Percentiles rank a stretch among this genome's conserved stretches.
phyloP scores from a whole-genome alignment of 768 basidiomycete genomes.

The Cyathus striatus region DNA sequence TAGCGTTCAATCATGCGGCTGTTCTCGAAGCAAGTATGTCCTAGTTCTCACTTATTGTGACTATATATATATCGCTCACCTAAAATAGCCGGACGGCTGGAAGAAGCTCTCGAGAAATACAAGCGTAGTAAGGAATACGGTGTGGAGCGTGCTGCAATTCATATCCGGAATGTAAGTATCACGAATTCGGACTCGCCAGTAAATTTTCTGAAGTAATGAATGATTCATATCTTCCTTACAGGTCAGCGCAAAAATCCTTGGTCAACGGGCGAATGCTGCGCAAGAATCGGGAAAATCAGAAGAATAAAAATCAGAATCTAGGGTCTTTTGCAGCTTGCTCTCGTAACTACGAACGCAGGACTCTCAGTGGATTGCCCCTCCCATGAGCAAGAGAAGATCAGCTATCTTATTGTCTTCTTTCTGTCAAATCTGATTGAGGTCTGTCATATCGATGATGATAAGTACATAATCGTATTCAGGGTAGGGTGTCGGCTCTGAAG shows the following conservation, averaged over 20 bases:
- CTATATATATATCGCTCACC: slow-evolving; percentile 17
- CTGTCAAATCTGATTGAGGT: neutral
- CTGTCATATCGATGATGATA: slow-evolving; percentile 4
- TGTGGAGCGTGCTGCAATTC: slow-evolving; percentile 76
- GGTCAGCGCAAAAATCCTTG: slow-evolving; percentile 80
- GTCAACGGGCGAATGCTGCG: slow-evolving; percentile 46
- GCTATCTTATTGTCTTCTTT: slow-evolving; percentile 19
- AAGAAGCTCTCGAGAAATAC: slow-evolving; percentile 79
- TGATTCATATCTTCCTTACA: slow-evolving; percentile 25
- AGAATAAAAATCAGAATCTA: slow-evolving; percentile 16
- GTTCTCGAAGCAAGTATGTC: slow-evolving; percentile 83
- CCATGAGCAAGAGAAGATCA: slow-evolving; percentile 13
- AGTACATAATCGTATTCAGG: slow-evolving; percentile 3
- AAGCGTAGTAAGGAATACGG: slow-evolving; percentile 73
- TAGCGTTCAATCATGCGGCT: slow-evolving; percentile 87
- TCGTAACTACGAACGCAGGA: neutral
- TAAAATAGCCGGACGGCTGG: slow-evolving; percentile 64
- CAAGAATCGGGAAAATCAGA: slow-evolving; percentile 31
- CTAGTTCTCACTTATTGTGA: slow-evolving; percentile 4
- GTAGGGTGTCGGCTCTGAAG: neutral
- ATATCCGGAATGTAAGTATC: slow-evolving; percentile 76
- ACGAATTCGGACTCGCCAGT: no score
- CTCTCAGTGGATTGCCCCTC: neutral
- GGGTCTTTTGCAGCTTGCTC: slow-evolving; percentile 6
- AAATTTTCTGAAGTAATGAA: no score